Base-by-base conservation (phyloP, 2,329 filamentous ascomycete species). In the Diaporthe nobilis region DNA sequence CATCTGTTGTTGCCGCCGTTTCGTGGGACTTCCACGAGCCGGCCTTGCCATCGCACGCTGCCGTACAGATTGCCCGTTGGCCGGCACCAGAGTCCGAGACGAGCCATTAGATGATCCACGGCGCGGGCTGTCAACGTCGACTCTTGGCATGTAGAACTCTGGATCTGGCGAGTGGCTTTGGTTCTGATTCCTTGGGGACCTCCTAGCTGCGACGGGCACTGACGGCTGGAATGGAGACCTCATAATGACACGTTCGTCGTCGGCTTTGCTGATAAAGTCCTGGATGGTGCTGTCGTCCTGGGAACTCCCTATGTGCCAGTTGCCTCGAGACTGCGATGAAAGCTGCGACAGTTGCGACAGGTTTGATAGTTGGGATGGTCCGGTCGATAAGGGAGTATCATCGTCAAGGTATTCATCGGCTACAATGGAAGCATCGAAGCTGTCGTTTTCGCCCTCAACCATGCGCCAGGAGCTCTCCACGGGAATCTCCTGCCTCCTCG, bases 401-500 rank as follows among this genome's bases (percentile, higher is more conserved):
- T 86, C 84, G 58, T 87, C 86, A 60, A 85, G 84, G 49, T 82
- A 82, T 42, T 87, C 81, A 47, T 86, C 85, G 10, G 87, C 86
- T 22, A 90, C 82, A 72, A 90, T 84, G 13, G 87, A 87, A 8
- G 89, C 90, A 78, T 90, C 90, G 80, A 91, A 91, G 79, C 89
- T 91, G 80, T 91, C 90, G 81, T 91, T 87, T 74, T 91, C 90
- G 80, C 86, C 89, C 75, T 92, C 90, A 17, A 92, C 89, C 83
- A 92, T 86, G 78, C 90, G 90, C 90, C 90, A 92, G 28, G 90
- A 91, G 78, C 87, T 87, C 77, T 90, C 88, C 57, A 90, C 85
- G 49, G 86, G 86, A 22, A 87, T 80, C 31, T 81, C 79, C 71
- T 80, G 81, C 74, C 78, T 77, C 72, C 78, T 74, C 25, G 72